Evolutionary conservation across 306 rosid species (phyloP).

Genomic region (Quercus rubra): DNA sequence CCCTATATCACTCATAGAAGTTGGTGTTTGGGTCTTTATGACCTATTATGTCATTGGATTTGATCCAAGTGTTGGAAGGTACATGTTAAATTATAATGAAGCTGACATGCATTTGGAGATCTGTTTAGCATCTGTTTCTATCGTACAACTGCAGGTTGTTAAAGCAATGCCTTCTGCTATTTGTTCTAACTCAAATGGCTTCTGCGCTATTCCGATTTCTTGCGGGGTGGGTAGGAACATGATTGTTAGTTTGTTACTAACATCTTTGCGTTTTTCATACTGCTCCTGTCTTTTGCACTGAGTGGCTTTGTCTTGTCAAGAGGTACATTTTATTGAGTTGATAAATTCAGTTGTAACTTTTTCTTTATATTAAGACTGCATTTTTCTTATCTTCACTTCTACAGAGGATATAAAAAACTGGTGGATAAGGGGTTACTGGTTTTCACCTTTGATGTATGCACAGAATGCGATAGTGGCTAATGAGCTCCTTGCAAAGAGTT

Average conservation of each 20-base stretch:
- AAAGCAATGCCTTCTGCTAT: slow-evolving; percentile 33
- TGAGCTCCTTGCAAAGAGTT: slow-evolving; percentile 35
- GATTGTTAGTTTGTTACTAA: slow-evolving; percentile 16
- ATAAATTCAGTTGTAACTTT: background rate
- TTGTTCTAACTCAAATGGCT: slow-evolving; percentile 32
- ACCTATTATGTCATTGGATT: slow-evolving; percentile 42
- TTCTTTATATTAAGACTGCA: background rate
- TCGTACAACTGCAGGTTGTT: slow-evolving; percentile 26
- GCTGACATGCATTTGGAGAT: background rate
- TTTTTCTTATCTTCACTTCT: background rate
- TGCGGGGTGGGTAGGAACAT: slow-evolving; percentile 10
- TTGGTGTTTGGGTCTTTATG: slow-evolving; percentile 34
- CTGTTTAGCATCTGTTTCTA: background rate
- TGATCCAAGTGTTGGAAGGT: slow-evolving; percentile 38
- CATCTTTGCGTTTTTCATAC: slow-evolving; percentile 15
- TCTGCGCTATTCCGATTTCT: slow-evolving; percentile 29
- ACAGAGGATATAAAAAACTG: slow-evolving; percentile 30
- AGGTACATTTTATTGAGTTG: background rate
- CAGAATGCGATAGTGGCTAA: slow-evolving; percentile 34
- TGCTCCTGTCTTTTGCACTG: slow-evolving; percentile 14
- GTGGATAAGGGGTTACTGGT: slow-evolving; percentile 48
- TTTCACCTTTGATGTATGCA: slow-evolving; percentile 36
- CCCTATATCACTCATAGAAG: slow-evolving; percentile 36
- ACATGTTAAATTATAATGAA: background rate
- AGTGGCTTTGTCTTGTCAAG: slow-evolving; percentile 9